These are phyloP conservation scores for Schizophyllum amplum DNA, from an alignment of 1,284 basidiomycete genomes.

Conservation along the genomic window DNA sequence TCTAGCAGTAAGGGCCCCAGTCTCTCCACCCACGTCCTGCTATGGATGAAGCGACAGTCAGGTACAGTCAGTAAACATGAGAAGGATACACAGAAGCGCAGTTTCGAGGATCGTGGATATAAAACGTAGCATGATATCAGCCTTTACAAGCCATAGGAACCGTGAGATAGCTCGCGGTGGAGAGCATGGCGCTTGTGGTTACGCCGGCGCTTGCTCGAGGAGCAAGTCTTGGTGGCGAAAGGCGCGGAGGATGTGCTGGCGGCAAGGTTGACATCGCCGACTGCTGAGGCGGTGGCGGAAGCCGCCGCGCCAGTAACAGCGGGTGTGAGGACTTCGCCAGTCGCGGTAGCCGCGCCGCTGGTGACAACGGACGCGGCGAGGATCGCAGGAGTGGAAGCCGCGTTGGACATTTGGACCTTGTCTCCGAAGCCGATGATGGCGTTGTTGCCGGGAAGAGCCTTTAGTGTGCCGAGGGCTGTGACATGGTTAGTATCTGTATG, in stretches of 20 bases:
- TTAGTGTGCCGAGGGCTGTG: slow-evolving; percentile 28
- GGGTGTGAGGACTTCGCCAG: slow-evolving; percentile 12
- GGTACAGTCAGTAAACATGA: too few species aligned
- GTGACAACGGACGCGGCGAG: slow-evolving; percentile 33
- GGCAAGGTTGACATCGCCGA: neutral
- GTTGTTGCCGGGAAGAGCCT: slow-evolving; percentile 33
- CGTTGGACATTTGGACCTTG: slow-evolving; percentile 20
- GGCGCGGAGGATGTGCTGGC: neutral
- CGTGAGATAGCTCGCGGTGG: too few species aligned
- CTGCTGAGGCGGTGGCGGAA: neutral
- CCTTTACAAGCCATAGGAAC: too few species aligned
- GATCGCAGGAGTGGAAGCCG: slow-evolving; percentile 23
- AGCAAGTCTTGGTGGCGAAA: too few species aligned
- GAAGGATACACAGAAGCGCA: too few species aligned
- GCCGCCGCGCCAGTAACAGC: neutral
- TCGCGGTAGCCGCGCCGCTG: slow-evolving; percentile 19
- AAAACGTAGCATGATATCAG: too few species aligned
- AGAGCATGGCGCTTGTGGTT: too few species aligned
- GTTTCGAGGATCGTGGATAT: too few species aligned
- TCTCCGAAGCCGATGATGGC: slow-evolving; percentile 28
- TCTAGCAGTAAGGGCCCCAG: too few species aligned
- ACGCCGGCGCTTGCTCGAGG: too few species aligned
- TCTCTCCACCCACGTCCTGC: too few species aligned
- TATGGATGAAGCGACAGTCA: too few species aligned
- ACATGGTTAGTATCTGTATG: neutral